Conservation (phyloP, 352 stramenopile species). For the Phytophthora pisi region DNA sequence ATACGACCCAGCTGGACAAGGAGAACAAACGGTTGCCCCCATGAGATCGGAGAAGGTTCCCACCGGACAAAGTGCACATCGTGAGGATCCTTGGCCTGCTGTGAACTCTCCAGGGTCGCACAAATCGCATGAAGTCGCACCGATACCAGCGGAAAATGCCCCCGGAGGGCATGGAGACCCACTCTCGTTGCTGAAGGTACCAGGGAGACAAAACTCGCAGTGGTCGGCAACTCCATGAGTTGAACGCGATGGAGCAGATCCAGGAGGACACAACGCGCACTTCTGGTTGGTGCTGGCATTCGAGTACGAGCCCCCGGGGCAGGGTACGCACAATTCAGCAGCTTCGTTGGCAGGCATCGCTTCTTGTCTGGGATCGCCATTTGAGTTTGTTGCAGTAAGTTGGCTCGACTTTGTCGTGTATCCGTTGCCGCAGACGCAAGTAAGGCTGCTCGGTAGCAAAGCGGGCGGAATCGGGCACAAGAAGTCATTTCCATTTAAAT, state of each 20-base stretch:
- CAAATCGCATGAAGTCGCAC: slow-evolving; percentile 37
- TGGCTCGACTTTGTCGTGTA: slow-evolving; percentile 12
- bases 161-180: slow-evolving; percentile 37
- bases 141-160: slow-evolving; percentile 36
- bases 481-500: slow-evolving; percentile 29
- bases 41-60: slow-evolving; percentile 37
- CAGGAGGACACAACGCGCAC: slow-evolving; percentile 47
- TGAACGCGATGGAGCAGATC: slow-evolving; percentile 16
- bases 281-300: slow-evolving; percentile 51
- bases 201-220: slow-evolving; percentile 45
- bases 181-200: slow-evolving; percentile 50
- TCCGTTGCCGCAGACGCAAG: slow-evolving; percentile 42
- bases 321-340: slow-evolving; percentile 37
- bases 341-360: slow-evolving; percentile 20
- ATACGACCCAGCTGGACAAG: slow-evolving; percentile 42
- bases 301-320: slow-evolving; percentile 45
- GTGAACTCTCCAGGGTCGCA: slow-evolving; percentile 55
- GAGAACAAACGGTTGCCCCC: slow-evolving; percentile 18
- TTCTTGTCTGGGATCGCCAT: not conserved
- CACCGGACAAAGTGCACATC: slow-evolving; percentile 34
- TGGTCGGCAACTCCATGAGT: slow-evolving; percentile 6
- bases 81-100: slow-evolving; percentile 23
- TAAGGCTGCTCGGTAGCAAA: slow-evolving; percentile 31
- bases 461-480: slow-evolving; percentile 19
- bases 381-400: not conserved